Evolutionary conservation across 139 green algal species (phyloP).

Genomic region (Limnomonas spitsbergensis): DNA sequence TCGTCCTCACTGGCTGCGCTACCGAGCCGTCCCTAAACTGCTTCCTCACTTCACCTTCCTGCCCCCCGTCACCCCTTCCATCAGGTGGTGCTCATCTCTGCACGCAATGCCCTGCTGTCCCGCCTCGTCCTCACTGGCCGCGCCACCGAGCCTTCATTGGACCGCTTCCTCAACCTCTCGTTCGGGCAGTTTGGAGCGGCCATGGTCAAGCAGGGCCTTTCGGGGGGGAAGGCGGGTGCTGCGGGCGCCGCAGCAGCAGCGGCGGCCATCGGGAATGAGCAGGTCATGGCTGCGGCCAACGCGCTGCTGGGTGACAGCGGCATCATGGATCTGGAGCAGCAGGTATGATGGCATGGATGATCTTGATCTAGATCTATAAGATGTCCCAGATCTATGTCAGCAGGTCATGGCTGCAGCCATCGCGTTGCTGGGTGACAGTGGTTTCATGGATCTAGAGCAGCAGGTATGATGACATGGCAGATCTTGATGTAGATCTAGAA

Average conservation of each 20-base stretch:
- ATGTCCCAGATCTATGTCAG: too few species aligned
- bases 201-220: not conserved
- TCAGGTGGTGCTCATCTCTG: slow-evolving; percentile 68
- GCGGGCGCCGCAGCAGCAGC: not conserved
- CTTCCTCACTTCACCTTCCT: too few species aligned
- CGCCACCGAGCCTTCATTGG: slow-evolving; percentile 24
- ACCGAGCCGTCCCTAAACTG: too few species aligned
- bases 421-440: slow-evolving; percentile 57
- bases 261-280: slow-evolving; percentile 14
- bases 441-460: slow-evolving; percentile 61
- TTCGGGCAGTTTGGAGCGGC: slow-evolving; percentile 53
- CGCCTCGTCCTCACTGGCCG: slow-evolving; percentile 53
- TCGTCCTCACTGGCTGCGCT: too few species aligned
- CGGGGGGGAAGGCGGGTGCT: not conserved
- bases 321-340: slow-evolving; percentile 59
- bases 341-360: not conserved
- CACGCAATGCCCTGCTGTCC: slow-evolving; percentile 61
- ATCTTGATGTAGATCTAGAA: too few species aligned
- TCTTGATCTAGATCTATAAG: too few species aligned
- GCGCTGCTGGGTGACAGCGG: slow-evolving; percentile 60
- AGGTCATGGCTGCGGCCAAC: slow-evolving; percentile 36
- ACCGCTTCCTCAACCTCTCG: slow-evolving; percentile 48
- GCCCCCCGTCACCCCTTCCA: too few species aligned
- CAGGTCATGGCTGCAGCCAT: slow-evolving; percentile 36
- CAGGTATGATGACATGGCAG: not conserved